Percentiles rank a stretch among this genome's conserved stretches.
phyloP scores from a whole-genome alignment of 257 asterid genomes.

The Primulina eburnea region DNA sequence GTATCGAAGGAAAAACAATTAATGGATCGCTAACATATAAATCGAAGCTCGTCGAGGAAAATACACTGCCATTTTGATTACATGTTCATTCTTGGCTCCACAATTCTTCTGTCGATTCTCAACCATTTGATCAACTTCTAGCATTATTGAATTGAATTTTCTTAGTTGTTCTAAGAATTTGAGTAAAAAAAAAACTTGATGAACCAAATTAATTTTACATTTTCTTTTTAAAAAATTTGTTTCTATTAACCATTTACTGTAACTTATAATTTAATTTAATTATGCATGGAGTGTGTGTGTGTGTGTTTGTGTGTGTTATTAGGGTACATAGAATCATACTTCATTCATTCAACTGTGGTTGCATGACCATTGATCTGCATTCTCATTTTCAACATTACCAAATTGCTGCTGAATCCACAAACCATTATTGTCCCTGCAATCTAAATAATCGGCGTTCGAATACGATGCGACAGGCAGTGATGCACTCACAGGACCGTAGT shows the following conservation, averaged over 20 bases:
- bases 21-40: neutral
- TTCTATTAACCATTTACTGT: too few relatives aligned
- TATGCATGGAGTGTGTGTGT: neutral
- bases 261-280: too few relatives aligned
- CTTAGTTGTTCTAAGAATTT: too few relatives aligned
- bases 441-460: slow-evolving; percentile 31
- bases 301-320: too few relatives aligned
- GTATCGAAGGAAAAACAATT: neutral
- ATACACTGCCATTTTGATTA: too few relatives aligned
- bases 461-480: slow-evolving; percentile 31
- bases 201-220: too few relatives aligned
- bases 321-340: neutral
- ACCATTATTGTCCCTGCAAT: slow-evolving; percentile 47
- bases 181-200: too few relatives aligned
- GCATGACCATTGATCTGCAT: slow-evolving; percentile 35
- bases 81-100: neutral
- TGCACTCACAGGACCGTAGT: slow-evolving; percentile 27
- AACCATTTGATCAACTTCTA: neutral
- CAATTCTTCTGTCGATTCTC: neutral
- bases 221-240: too few relatives aligned
- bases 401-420: slow-evolving; percentile 51
- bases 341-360: slow-evolving; percentile 41
- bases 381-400: slow-evolving; percentile 36
- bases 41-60: neutral
- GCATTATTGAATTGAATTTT: too few relatives aligned